Conservation (phyloP, 805 yeast species). For the Lachancea sp. region DNA sequence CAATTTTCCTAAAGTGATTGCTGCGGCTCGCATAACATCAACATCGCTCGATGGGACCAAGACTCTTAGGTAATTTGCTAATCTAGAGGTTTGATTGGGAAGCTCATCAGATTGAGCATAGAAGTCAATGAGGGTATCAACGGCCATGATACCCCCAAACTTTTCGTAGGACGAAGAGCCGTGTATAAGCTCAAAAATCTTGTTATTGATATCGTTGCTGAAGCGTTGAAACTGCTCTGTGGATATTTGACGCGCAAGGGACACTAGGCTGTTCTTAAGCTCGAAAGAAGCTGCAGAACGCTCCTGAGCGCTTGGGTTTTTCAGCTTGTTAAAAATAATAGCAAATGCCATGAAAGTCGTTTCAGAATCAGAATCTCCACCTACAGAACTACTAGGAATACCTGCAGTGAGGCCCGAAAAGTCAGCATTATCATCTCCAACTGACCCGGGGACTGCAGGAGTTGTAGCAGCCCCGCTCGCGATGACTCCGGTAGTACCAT, state of each 20-base stretch:
- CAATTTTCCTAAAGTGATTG: constrained; percentile 77
- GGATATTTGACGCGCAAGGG: constrained; percentile 73
- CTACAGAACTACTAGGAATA: constrained; percentile 1
- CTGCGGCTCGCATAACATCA: constrained; percentile 81
- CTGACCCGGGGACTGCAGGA: constrained; percentile 17
- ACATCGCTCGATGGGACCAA: constrained; percentile 76
- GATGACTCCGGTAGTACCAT: constrained; percentile 11
- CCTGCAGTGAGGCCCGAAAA: constrained; percentile 16
- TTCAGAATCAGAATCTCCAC: constrained; percentile 19
- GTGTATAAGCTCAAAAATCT: constrained; percentile 78
- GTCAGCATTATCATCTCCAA: constrained; percentile 15
- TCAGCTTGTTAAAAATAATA: constrained; percentile 34
- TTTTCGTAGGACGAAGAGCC: constrained; percentile 65
- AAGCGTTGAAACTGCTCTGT: constrained; percentile 76
- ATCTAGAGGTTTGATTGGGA: constrained; percentile 81
- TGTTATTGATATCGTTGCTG: constrained; percentile 79
- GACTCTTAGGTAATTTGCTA: constrained; percentile 80
- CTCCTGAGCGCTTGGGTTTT: constrained; percentile 33
- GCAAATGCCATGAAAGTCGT: constrained; percentile 31
- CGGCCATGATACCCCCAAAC: constrained; percentile 87
- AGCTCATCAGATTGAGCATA: constrained; percentile 78
- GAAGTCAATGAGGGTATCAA: constrained; percentile 78
- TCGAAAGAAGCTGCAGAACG: constrained; percentile 56
- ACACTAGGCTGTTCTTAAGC: constrained; percentile 58
- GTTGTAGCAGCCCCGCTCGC: constrained; percentile 15